Percentiles rank a stretch among this genome's conserved stretches.
phyloP scores from a whole-genome alignment of 352 stramenopile species.

The Pythium guiyangense region DNA sequence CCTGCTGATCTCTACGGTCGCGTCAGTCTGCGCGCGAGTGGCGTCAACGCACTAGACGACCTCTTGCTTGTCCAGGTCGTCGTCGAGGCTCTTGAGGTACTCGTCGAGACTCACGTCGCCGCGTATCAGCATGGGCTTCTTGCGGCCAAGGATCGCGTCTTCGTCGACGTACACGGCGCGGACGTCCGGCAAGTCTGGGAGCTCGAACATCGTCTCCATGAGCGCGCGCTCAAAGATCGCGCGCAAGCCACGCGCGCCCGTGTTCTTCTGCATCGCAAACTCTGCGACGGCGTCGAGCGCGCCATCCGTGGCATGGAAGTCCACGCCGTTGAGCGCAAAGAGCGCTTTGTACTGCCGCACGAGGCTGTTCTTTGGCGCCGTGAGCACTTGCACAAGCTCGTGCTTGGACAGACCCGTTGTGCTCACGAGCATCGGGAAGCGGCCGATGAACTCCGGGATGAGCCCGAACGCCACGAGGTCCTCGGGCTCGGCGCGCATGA shows the following conservation, averaged over 20 bases:
- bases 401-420: slow-evolving; percentile 90
- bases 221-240: slow-evolving; percentile 94
- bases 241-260: slow-evolving; percentile 94
- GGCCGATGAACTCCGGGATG: slow-evolving; percentile 98
- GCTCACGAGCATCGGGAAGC: slow-evolving; percentile 96
- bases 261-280: slow-evolving; percentile 91
- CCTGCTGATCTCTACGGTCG: no score
- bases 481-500: slow-evolving; percentile 92
- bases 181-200: slow-evolving; percentile 90
- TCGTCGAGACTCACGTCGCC: slow-evolving; percentile 66
- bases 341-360: slow-evolving; percentile 97
- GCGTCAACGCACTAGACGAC: slow-evolving; percentile 33
- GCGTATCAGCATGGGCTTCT: slow-evolving; percentile 91
- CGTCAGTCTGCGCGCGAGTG: neutral
- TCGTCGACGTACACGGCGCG: slow-evolving; percentile 94
- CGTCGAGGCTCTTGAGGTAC: slow-evolving; percentile 68
- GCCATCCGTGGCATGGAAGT: slow-evolving; percentile 94
- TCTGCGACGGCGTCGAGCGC: slow-evolving; percentile 94
- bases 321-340: slow-evolving; percentile 95
- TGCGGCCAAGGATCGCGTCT: slow-evolving; percentile 85
- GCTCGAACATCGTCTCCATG: slow-evolving; percentile 96
- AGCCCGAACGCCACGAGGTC: slow-evolving; percentile 97
- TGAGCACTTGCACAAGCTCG: slow-evolving; percentile 95
- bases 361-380: slow-evolving; percentile 96
- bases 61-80: slow-evolving; percentile 46